These are phyloP conservation scores for Rhynchospora breviuscula DNA, from an alignment of 176 grass and related monocot species.

Conservation along the genomic window DNA sequence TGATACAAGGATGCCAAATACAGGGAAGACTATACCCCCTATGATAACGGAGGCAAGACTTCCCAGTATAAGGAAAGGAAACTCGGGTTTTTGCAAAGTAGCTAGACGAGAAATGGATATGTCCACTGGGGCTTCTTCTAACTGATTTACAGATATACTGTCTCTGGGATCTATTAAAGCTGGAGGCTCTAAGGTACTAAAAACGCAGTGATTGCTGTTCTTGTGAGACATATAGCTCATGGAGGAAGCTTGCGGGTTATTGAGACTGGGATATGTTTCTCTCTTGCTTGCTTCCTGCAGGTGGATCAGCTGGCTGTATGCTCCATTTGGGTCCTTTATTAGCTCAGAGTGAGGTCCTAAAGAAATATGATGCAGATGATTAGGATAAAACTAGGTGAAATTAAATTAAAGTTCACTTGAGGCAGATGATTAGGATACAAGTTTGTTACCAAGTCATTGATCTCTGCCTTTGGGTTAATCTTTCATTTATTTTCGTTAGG, in stretches of 20 bases:
- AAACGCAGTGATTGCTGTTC: slow-evolving; percentile 34
- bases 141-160: slow-evolving; percentile 2
- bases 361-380: not conserved
- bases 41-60: slow-evolving; percentile 30
- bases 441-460: not conserved
- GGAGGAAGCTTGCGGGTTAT: slow-evolving; percentile 23
- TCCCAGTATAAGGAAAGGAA: slow-evolving; percentile 44
- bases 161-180: slow-evolving; percentile 28
- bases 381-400: not conserved
- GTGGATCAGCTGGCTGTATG: slow-evolving; percentile 55
- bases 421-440: not conserved
- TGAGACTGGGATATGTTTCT: not conserved
- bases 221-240: slow-evolving; percentile 28
- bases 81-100: slow-evolving; percentile 67
- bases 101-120: slow-evolving; percentile 32
- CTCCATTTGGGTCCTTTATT: slow-evolving; percentile 42
- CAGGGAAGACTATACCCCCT: slow-evolving; percentile 43
- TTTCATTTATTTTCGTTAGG: no score
- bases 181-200: slow-evolving; percentile 27
- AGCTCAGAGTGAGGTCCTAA: slow-evolving; percentile 59
- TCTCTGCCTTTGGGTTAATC: no score
- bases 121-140: not conserved
- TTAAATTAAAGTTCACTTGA: not conserved
- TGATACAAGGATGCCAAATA: slow-evolving; percentile 51
- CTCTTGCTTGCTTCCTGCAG: slow-evolving; percentile 40